Base-by-base conservation (phyloP, 176 grass and related monocot genomes). In the Carex scoparia region DNA sequence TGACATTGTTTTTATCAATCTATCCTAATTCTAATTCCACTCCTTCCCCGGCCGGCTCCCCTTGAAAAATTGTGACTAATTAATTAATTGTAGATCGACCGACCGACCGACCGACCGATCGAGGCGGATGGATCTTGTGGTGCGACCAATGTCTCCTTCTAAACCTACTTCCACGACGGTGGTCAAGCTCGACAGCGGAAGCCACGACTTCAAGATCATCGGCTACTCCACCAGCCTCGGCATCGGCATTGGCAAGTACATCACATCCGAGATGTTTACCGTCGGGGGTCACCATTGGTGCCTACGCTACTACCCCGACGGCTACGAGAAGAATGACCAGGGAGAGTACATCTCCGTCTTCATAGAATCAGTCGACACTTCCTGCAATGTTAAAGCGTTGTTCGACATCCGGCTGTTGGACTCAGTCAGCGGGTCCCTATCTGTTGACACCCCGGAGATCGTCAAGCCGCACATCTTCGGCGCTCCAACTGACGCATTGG, bases 201-300 rank as follows among this genome's bases (percentile, higher is more conserved):
- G 7, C 57, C 77, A 80, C 13, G 13, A 33, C 4, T 80, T 80
- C 77, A 80, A 80, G 57, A 80, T 80, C 53, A 61, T 80, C 38
- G 81, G 81, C 1, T 84, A 84, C 81, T 69, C 81, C 5, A 46
- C 6, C 16, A 84, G 62, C 40, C 37, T 23, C 0, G 81, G 81
- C 33, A 68, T 84, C 18, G 64, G 81, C 16, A 54, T 84, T 3
- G 81, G 81, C 11, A 84, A 66, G 60, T 84, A 69, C 81, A 84
- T 84, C 37, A 32, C 18, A 0, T 84, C 81, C 0, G 61, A 84
- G 10, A 69, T 46, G 3, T 84, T 84, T 37, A 53, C 57, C 1
- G 59, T 69, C 1, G 81, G 62, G 13, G 81, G 81, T 15, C 61
- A 84, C 60, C 19, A 69, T 14, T 84, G 81, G 81, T 37, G 19